Conservation (phyloP, 805 yeast genomes). For the Pichia rugopelliculosa region DNA sequence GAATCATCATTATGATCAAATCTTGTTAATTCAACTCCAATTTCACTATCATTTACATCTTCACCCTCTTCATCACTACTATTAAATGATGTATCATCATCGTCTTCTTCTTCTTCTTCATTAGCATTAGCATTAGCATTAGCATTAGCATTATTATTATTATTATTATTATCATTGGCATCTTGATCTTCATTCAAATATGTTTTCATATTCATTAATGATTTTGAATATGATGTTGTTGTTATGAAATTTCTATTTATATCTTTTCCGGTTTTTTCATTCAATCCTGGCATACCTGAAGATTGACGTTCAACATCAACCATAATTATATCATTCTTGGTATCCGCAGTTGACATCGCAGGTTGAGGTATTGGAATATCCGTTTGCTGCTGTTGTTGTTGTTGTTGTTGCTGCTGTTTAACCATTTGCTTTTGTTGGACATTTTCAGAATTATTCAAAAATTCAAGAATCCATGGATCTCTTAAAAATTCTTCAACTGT, state of each 20-base stretch:
- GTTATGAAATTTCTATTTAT: no score
- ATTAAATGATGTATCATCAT: background rate
- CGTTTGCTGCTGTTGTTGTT: slow-evolving; percentile 5
- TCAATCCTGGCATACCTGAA: slow-evolving; percentile 8
- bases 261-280: background rate
- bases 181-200: background rate
- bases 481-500: slow-evolving; percentile 63
- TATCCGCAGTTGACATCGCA: background rate
- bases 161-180: background rate
- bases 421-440: slow-evolving; percentile 19
- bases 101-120: background rate
- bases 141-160: background rate
- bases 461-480: slow-evolving; percentile 66
- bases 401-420: slow-evolving; percentile 15
- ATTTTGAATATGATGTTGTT: background rate
- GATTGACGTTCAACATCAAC: background rate
- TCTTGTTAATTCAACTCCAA: slow-evolving; percentile 4
- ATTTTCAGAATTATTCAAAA: slow-evolving; percentile 22
- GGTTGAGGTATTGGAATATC: background rate
- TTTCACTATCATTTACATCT: background rate
- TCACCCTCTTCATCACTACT: slow-evolving; percentile 1
- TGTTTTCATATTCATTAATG: background rate
- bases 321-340: background rate
- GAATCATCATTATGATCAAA: background rate
- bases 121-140: background rate